Evolutionary conservation across 2,329 filamentous ascomycete genomes (phyloP), one percentile per base, ranked within the genome.

Genomic region (Rhynchosporium agropyri): DNA sequence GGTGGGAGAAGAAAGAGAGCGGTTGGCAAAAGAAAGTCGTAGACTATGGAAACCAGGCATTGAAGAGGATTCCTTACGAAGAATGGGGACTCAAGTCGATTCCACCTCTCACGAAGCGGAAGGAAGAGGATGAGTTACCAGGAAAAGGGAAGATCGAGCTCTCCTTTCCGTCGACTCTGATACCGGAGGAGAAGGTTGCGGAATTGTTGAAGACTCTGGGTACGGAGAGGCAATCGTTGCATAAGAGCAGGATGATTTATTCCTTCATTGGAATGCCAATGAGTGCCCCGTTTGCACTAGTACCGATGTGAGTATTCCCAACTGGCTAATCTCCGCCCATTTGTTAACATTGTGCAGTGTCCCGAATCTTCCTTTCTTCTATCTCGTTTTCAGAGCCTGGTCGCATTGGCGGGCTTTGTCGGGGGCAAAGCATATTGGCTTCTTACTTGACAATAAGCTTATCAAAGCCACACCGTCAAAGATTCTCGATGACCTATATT

Each of bases 81-180:
- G 95, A 99, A 88, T 99, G 95, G 95, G 92, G 91, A 0, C 82
- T 99, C 69, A 98, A 98, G 79, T 96, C 92, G 42, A 88, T 99
- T 58, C 95, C 95, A 50, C 89, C 93, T 28, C 81, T 96, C 69
- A 91, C 87, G 48, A 79, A 85, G 62, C 83, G 85, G 68, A 83
- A 87, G 63, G 83, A 84, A 69, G 80, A 84, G 55, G 86, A 90
- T 58, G 86, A 90, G 70, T 72, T 87, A 28, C 76, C 85, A 58
- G 85, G 84, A 43, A 81, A 83, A 67, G 83, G 86, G 57, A 86
- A 84, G 70, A 85, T 91, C 65, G 85, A 92, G 69, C 83, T 97
- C 36, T 79, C 91, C 58, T 98, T 90, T 73, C 95, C 95, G 0
- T 79, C 83, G 53, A 84, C 84, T 55, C 82, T 92, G 58, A 83